phyloP scores from a whole-genome alignment of 192 early-diverging fungal species.

The Allomyces macrogynus region DNA sequence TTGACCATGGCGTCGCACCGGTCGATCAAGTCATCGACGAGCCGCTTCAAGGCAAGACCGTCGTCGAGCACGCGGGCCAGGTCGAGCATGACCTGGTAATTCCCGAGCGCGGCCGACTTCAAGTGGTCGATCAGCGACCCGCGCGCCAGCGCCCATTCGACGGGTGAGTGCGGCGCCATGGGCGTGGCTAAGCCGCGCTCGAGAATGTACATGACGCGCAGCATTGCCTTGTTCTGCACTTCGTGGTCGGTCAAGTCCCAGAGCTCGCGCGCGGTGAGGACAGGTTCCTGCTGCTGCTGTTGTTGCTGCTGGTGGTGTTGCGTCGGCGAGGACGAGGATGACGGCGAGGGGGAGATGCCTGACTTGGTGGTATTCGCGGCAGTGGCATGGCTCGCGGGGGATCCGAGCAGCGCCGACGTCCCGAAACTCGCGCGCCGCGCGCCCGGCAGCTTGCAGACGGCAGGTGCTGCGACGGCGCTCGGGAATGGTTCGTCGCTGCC shows the following conservation, averaged over 20 bases:
- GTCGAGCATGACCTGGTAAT: conserved; percentile 24
- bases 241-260: conserved; percentile 8
- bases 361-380: no score
- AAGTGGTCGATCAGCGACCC: conserved; percentile 29
- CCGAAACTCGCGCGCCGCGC: no score
- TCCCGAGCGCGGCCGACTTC: conserved; percentile 30
- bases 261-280: background rate
- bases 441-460: no score
- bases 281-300: no score
- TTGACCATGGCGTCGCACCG: conserved; percentile 34
- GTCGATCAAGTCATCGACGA: conserved; percentile 30
- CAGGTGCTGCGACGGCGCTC: no score
- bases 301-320: no score
- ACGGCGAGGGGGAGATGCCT: no score
- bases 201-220: conserved; percentile 31
- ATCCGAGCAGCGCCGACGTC: no score
- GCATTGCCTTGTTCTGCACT: conserved; percentile 22
- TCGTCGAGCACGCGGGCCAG: conserved; percentile 20
- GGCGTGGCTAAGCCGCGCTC: conserved; percentile 24
- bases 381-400: no score
- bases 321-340: no score
- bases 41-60: conserved; percentile 21
- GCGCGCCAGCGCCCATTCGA: conserved; percentile 32
- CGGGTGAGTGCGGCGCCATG: conserved; percentile 19
- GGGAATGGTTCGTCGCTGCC: background rate